Conservation (phyloP, 2,329 filamentous ascomycete genomes). For the Hirsutella rhossiliensis region DNA sequence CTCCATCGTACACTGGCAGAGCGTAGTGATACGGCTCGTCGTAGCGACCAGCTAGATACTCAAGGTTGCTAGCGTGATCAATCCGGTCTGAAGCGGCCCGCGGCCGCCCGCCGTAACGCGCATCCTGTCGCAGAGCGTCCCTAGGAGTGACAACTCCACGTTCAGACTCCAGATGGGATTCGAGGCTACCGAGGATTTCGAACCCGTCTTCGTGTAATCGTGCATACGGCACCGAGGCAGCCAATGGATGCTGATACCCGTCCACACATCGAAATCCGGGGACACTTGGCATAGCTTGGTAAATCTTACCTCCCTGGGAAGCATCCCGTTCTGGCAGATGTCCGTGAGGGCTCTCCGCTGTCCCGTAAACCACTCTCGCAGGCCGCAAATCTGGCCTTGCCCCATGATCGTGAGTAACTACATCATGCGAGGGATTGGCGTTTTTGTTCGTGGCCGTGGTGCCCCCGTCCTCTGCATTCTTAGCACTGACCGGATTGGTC, state of each 20-base stretch:
- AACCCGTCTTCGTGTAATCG: too few species aligned
- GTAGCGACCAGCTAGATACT: not conserved
- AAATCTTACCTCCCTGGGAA: not conserved
- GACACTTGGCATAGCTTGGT: too few species aligned
- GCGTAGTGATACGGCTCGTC: not conserved
- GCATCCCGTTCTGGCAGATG: not conserved
- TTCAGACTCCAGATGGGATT: too few species aligned
- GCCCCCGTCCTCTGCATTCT: too few species aligned
- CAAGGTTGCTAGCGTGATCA: too few species aligned
- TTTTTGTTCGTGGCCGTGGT: not conserved
- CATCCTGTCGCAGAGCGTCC: too few species aligned
- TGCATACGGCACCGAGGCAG: not conserved
- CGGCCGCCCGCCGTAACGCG: too few species aligned
- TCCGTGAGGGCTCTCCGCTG: conserved; percentile 7
- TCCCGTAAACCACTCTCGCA: conserved; percentile 17
- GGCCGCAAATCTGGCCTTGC: conserved; percentile 12
- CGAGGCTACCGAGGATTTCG: too few species aligned
- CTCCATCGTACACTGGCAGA: not conserved
- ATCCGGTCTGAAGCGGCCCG: too few species aligned
- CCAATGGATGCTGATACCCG: not conserved
- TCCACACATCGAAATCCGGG: not conserved
- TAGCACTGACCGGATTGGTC: too few species aligned
- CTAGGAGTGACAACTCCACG: too few species aligned
- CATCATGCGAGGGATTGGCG: not conserved
- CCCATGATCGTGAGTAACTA: not conserved